Evolutionary conservation across 2,329 filamentous ascomycete genomes (phyloP).

Genomic region (Calcarisporium arbuscula): DNA sequence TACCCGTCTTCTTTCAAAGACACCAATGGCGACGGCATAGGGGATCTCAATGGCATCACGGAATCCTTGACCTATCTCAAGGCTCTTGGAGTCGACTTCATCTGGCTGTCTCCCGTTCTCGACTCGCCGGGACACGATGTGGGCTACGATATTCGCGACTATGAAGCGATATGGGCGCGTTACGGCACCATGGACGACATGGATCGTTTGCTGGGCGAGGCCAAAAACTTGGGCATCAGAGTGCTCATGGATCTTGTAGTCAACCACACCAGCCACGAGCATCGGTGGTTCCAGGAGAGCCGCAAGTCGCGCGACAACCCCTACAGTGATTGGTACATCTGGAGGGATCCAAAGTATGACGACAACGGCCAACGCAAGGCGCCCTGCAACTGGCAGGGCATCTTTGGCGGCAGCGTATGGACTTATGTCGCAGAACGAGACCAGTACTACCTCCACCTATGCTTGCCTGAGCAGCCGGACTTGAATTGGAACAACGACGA

Average conservation of each 20-base stretch:
- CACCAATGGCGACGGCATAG: constrained; percentile 46
- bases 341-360: constrained; percentile 37
- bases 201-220: constrained; percentile 2
- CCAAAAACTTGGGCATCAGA: constrained; percentile 5
- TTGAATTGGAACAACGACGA: constrained; percentile 61
- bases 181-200: constrained; percentile 34
- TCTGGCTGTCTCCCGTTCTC: constrained; percentile 36
- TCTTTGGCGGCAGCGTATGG: constrained; percentile 32
- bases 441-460: constrained; percentile 51
- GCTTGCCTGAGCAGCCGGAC: constrained; percentile 57
- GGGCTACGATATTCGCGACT: constrained; percentile 64
- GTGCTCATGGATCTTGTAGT: constrained; percentile 21
- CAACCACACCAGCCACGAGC: constrained; percentile 28
- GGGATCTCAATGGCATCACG: constrained; percentile 47
- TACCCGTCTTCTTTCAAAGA: constrained; percentile 52
- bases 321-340: constrained; percentile 52
- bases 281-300: constrained; percentile 53
- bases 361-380: constrained; percentile 26
- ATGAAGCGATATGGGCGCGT: constrained; percentile 51
- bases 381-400: constrained; percentile 37
- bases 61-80: constrained; percentile 45
- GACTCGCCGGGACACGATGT: constrained; percentile 44
- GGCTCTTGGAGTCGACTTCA: constrained; percentile 41
- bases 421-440: constrained; percentile 27
- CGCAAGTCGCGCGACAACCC: constrained; percentile 38